Evolutionary conservation across 768 basidiomycete species (phyloP).

Genomic region (Podaxis sp.): DNA sequence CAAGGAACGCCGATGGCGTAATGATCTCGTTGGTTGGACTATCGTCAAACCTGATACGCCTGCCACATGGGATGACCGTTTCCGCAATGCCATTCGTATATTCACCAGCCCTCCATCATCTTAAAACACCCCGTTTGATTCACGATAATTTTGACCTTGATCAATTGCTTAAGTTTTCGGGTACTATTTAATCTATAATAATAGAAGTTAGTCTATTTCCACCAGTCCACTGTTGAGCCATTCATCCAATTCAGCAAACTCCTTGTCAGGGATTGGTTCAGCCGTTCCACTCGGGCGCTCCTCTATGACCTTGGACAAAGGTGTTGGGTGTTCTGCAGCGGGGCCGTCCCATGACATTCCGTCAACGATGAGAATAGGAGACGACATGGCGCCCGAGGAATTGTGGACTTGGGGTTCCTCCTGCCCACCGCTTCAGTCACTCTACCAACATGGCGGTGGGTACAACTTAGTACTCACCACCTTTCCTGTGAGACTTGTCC

Average conservation of each 20-base stretch:
- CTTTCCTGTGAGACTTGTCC: neutral
- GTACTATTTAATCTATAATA: slow-evolving; percentile 8
- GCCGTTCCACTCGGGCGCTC: neutral
- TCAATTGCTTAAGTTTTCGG: slow-evolving; percentile 14
- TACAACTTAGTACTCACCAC: neutral
- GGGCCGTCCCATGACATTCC: neutral
- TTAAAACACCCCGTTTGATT: slow-evolving; percentile 12
- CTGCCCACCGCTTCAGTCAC: neutral
- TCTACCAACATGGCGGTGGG: neutral
- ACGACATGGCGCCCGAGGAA: neutral
- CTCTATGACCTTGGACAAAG: neutral
- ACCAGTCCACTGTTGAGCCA: slow-evolving; percentile 71
- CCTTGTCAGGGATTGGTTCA: neutral
- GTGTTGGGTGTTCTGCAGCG: neutral
- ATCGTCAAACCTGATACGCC: slow-evolving; percentile 63
- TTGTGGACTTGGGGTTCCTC: neutral
- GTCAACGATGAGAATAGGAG: neutral
- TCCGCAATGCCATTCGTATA: slow-evolving; percentile 57
- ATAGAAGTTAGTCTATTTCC: slow-evolving; percentile 39
- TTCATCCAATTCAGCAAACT: slow-evolving; percentile 62
- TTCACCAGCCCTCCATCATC: slow-evolving; percentile 46
- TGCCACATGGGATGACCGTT: slow-evolving; percentile 79
- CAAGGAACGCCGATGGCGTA: slow-evolving; percentile 86
- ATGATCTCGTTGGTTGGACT: slow-evolving; percentile 77
- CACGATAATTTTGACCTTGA: slow-evolving; percentile 15